Conservation (phyloP, 2,329 filamentous ascomycete species). For the Talaromyces sp. region DNA sequence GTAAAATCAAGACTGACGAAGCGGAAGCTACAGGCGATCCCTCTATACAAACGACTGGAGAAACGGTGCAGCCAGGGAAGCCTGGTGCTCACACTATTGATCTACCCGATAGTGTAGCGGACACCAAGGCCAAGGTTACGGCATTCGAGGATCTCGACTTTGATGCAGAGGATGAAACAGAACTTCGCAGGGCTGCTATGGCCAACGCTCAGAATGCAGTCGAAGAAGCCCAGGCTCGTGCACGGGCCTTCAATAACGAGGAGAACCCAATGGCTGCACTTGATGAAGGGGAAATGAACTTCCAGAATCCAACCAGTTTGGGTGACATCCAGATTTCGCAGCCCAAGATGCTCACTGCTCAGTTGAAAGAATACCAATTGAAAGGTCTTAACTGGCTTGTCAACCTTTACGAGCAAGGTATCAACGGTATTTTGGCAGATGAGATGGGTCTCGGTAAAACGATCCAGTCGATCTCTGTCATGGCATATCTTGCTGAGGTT, state of each 20-base stretch:
- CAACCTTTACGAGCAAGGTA: slow-evolving; percentile 97
- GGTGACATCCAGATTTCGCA: slow-evolving; percentile 93
- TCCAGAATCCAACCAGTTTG: slow-evolving; percentile 94
- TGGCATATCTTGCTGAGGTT: slow-evolving; percentile 95
- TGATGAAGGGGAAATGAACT: slow-evolving; percentile 98
- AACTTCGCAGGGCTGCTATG: slow-evolving; percentile 76
- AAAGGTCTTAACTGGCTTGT: slow-evolving; percentile 99
- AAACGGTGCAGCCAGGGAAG: slow-evolving; percentile 32
- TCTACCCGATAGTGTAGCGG: slow-evolving; percentile 46
- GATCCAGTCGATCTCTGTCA: slow-evolving; percentile 97
- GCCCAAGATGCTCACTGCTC: slow-evolving; percentile 86
- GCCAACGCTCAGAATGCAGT: slow-evolving; percentile 96
- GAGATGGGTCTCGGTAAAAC: slow-evolving; percentile 99
- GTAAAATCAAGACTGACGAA: slow-evolving; percentile 97
- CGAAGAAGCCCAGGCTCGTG: slow-evolving; percentile 88
- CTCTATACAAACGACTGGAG: slow-evolving; percentile 59
- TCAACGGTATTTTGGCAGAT: slow-evolving; percentile 97
- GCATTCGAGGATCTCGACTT: slow-evolving; percentile 95
- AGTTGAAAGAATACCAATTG: slow-evolving; percentile 97
- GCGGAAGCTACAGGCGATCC: slow-evolving; percentile 88
- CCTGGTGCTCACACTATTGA: slow-evolving; percentile 43
- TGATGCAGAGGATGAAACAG: slow-evolving; percentile 86
- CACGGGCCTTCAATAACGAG: slow-evolving; percentile 82
- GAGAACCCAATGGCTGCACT: slow-evolving; percentile 66
- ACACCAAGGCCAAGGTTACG: slow-evolving; percentile 69